phyloP scores from a whole-genome alignment of 805 yeast genomes.

The Blastobotrys muscicola region DNA sequence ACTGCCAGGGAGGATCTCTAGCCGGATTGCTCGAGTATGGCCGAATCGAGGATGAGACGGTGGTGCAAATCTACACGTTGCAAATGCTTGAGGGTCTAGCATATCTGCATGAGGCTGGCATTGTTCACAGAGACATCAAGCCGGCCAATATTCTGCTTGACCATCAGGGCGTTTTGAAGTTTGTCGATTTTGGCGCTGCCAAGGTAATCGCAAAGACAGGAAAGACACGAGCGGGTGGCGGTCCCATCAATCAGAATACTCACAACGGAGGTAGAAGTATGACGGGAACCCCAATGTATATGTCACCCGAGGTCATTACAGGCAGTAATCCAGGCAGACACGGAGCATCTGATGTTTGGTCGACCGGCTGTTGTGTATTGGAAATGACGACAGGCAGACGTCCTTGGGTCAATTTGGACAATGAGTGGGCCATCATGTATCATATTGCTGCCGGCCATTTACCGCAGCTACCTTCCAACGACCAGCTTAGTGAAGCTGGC shows the following conservation, averaged over 20 bases:
- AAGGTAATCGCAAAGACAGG: slow-evolving; percentile 49
- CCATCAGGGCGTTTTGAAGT: slow-evolving; percentile 86
- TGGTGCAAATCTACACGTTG: slow-evolving; percentile 78
- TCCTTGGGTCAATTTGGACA: slow-evolving; percentile 94
- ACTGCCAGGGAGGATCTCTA: slow-evolving; percentile 90
- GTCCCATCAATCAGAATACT: slow-evolving; percentile 8
- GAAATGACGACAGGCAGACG: slow-evolving; percentile 96
- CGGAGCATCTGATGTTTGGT: slow-evolving; percentile 86
- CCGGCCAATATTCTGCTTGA: slow-evolving; percentile 89
- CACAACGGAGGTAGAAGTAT: slow-evolving; percentile 29
- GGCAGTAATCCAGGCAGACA: slow-evolving; percentile 53
- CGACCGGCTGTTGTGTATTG: slow-evolving; percentile 88
- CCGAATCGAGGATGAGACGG: slow-evolving; percentile 88
- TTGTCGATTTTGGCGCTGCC: slow-evolving; percentile 97
- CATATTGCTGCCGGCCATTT: slow-evolving; percentile 93
- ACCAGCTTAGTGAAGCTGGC: slow-evolving; percentile 72
- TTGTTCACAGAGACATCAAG: slow-evolving; percentile 94
- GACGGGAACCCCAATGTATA: slow-evolving; percentile 98
- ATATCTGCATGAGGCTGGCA: slow-evolving; percentile 86
- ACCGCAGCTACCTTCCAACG: slow-evolving; percentile 74
- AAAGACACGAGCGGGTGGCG: slow-evolving; percentile 26
- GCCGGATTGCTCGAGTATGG: slow-evolving; percentile 83
- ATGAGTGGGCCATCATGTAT: slow-evolving; percentile 98
- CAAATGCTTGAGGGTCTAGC: slow-evolving; percentile 95
- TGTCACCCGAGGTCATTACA: slow-evolving; percentile 95